phyloP scores from a whole-genome alignment of 768 basidiomycete species.

The Boletus sp. region DNA sequence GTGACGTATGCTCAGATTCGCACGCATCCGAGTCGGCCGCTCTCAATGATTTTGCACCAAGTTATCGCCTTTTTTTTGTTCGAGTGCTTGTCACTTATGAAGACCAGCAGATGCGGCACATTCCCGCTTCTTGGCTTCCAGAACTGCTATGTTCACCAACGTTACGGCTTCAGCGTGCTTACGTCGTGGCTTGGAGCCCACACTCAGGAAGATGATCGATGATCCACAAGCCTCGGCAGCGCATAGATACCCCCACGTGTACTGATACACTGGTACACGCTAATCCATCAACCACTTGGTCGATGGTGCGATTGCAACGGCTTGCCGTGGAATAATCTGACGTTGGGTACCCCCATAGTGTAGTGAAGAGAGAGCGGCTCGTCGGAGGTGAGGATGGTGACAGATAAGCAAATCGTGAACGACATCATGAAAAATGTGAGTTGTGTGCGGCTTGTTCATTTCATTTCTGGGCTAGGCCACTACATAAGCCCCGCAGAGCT shows the following conservation, averaged over 20 bases:
- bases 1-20: background rate
- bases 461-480: background rate
- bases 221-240: background rate
- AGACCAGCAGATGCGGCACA: background rate
- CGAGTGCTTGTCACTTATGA: background rate
- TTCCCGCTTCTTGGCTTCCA: no score
- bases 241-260: background rate
- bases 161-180: background rate
- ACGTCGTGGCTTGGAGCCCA: background rate
- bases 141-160: background rate
- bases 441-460: background rate
- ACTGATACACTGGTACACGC: background rate
- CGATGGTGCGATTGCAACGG: slow-evolving; percentile 3
- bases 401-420: background rate
- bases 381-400: background rate
- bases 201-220: background rate
- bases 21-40: background rate
- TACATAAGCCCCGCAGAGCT: background rate
- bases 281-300: background rate
- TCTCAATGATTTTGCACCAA: no score
- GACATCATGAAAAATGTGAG: background rate
- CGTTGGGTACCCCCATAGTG: background rate
- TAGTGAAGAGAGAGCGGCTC: slow-evolving; percentile 2
- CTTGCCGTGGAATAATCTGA: background rate
- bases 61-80: no score